Percentiles rank a stretch among this genome's conserved stretches.
Evolutionary conservation across 2,329 filamentous ascomycete genomes (phyloP).

Genomic region (Verticillium nubilum): DNA sequence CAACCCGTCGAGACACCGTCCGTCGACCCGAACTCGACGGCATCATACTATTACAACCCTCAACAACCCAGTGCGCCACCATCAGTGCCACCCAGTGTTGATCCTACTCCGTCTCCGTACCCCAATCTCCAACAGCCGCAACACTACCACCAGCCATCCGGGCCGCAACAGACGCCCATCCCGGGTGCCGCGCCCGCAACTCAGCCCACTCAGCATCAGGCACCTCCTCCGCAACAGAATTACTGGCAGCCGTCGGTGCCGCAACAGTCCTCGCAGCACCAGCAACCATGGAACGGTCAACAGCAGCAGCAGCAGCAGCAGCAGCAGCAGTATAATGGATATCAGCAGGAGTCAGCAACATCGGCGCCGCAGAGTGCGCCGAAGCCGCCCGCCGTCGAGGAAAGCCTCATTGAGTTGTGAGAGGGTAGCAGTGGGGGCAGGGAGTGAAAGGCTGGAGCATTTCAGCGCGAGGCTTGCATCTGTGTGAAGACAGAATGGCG

Average conservation of each 20-base stretch:
- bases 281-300: constrained; percentile 16
- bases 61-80: constrained; percentile 24
- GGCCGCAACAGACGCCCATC: constrained; percentile 23
- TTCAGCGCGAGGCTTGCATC: neutral
- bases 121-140: constrained; percentile 43
- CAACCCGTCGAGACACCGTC: constrained; percentile 16
- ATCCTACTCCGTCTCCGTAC: constrained; percentile 44
- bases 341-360: constrained; percentile 59
- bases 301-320: constrained; percentile 17
- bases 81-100: constrained; percentile 27
- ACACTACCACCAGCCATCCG: constrained; percentile 38
- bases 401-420: constrained; percentile 74
- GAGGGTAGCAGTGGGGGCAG: neutral
- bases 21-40: constrained; percentile 41
- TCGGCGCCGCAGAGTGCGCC: constrained; percentile 59
- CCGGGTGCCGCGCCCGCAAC: constrained; percentile 27
- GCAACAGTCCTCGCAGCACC: constrained; percentile 18
- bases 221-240: constrained; percentile 16
- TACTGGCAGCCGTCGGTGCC: constrained; percentile 30
- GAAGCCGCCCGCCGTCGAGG: constrained; percentile 57
- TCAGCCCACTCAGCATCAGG: constrained; percentile 13
- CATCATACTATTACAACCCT: constrained; percentile 53
- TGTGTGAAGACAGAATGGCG: neutral
- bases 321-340: constrained; percentile 30
- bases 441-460: neutral